Base-by-base conservation (phyloP, 306 rosid genomes). In the Cicer cuneatum region DNA sequence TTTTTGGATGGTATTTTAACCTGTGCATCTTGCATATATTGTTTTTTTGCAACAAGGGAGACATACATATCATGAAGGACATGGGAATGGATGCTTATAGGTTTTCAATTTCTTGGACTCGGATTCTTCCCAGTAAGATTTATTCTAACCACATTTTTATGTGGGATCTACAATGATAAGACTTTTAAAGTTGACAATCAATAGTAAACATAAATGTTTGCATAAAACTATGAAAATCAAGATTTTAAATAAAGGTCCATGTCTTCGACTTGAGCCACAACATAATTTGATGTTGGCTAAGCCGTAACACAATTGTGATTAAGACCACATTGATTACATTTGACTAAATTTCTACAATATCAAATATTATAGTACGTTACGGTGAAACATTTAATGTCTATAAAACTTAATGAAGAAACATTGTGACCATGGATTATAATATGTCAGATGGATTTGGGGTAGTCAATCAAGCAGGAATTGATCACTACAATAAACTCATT, bases 21-120 rank as follows among this genome's bases (percentile, higher is more conserved):
- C 11, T 8, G 11, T 63, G 41, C 7, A 35, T 10, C 21, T 18
- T 46, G 42, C 11, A 5, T 13, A 46, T 12, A 48, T n/a, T 15
- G 3, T 14, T 10, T 45, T 64, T 62, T 52, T 73, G 56, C 45
- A 71, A 66, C 42, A 85, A 91, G 97, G 86, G 61, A 53, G 97
- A 89, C 54, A 71, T 86, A 62, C 83, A 83, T 56, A 86, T 87
- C 4, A 87, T 91, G 90, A 86, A 89, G 83, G 84, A 91, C 45
- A 75, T 87, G 90, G 92, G 95, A 63, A 67, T 91, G 92, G 97
- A 89, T 79, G 91, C 95, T 38, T 89, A 89, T 58, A 85, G 95
- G 67, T 89, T 91, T 72, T 91, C 97, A 24, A 89, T 91, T 70
- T 83, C 95, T 12, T 91, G 97, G 95, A 79, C 91, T 63, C 85